phyloP scores from a whole-genome alignment of 495 filamentous ascomycete species.

The Hapsidospora chrysogenum region DNA sequence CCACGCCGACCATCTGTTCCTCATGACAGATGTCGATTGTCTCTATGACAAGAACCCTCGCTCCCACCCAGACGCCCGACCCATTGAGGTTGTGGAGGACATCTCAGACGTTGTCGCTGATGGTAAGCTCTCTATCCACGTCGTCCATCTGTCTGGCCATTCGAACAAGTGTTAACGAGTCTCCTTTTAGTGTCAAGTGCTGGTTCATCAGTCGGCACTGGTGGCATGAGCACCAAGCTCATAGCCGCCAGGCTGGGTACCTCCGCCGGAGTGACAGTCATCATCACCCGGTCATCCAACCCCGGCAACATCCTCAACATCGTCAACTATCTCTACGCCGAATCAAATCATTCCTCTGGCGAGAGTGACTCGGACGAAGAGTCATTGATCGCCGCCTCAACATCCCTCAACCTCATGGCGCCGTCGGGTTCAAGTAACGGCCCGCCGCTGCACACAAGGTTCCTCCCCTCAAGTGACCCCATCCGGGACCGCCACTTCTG shows the following conservation, averaged over 20 bases:
- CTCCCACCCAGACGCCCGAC: slow-evolving; percentile 62
- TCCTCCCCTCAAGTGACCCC: slow-evolving; percentile 70
- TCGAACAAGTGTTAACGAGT: slow-evolving; percentile 1
- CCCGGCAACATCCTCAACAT: slow-evolving; percentile 87
- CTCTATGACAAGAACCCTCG: slow-evolving; percentile 92
- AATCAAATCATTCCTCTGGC: not conserved
- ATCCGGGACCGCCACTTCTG: slow-evolving; percentile 92
- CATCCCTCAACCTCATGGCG: slow-evolving; percentile 15
- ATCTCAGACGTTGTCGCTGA: slow-evolving; percentile 75
- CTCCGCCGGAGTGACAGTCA: slow-evolving; percentile 84
- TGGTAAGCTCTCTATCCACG: slow-evolving; percentile 18
- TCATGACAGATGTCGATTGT: slow-evolving; percentile 98
- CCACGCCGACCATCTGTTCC: slow-evolving; percentile 88
- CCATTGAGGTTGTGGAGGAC: slow-evolving; percentile 87
- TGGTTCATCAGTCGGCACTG: slow-evolving; percentile 82
- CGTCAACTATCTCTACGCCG: slow-evolving; percentile 59
- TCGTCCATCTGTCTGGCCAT: not conserved
- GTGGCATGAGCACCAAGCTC: slow-evolving; percentile 96
- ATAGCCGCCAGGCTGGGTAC: slow-evolving; percentile 86
- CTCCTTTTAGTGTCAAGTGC: slow-evolving; percentile 71
- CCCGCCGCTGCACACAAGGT: slow-evolving; percentile 76
- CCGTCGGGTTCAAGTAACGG: slow-evolving; percentile 6
- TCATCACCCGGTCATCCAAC: slow-evolving; percentile 82
- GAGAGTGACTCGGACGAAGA: slow-evolving; percentile 6
- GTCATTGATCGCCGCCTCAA: slow-evolving; percentile 16